These are phyloP conservation scores for Gossypium davidsonii DNA, from an alignment of 441 rosid genomes.

Conservation along the genomic window DNA sequence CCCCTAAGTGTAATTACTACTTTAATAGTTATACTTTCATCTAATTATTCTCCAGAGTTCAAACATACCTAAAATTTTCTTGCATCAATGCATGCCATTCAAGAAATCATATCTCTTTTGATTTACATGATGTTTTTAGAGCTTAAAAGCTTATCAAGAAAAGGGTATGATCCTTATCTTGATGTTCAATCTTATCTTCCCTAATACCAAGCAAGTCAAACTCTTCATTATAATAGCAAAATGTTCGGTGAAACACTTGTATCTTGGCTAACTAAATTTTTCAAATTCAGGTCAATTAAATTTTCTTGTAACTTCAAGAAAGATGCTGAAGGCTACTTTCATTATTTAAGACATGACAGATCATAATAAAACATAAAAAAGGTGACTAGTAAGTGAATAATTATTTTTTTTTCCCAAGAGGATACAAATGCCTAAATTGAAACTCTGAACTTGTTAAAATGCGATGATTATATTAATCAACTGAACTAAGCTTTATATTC, in stretches of 20 bases:
- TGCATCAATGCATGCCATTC: constrained; percentile 41
- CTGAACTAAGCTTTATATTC: background rate
- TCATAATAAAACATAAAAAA: background rate
- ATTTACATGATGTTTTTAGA: constrained; percentile 37
- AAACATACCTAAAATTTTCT: constrained; percentile 11
- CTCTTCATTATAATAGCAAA: background rate
- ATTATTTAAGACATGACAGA: background rate
- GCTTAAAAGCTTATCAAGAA: constrained; percentile 36
- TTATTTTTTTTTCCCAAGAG: background rate
- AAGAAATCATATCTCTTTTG: constrained; percentile 38
- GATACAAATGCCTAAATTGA: background rate
- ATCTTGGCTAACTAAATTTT: background rate
- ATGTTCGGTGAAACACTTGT: background rate
- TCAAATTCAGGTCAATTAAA: background rate
- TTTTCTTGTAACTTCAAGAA: background rate
- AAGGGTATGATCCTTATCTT: constrained; percentile 30
- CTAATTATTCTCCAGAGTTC: background rate
- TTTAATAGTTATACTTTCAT: background rate
- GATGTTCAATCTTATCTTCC: constrained; percentile 29
- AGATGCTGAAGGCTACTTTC: background rate
- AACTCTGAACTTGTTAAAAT: background rate
- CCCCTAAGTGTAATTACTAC: background rate
- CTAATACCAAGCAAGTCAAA: background rate
- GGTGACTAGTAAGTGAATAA: background rate
- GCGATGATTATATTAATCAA: background rate